Evolutionary conservation across 2,329 filamentous ascomycete species (phyloP), one percentile per base, ranked within the genome.

Genomic region (Colletotrichum viniferum): DNA sequence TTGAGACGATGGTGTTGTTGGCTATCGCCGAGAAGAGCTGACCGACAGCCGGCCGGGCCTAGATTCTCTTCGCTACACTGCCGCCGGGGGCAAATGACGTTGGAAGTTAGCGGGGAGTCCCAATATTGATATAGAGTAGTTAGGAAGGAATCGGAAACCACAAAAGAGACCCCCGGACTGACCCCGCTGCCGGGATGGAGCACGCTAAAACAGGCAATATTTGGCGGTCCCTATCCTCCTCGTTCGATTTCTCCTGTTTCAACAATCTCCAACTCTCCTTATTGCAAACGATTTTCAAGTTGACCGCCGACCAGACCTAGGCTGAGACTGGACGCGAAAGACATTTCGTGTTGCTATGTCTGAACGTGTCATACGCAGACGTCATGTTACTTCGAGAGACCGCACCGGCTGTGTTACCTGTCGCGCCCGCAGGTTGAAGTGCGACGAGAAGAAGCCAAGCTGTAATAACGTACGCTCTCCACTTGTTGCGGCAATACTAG

Each of bases 351-450:
- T 58, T 13, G 55, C 34, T 36, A 69, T 69, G 55, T 24, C 66
- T 7, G 66, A 69, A 13, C 52, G 55, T 24, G 66, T 69, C 24
- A 60, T 61, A 60, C 69, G 69, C 14, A 67, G 52, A 30, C 69
- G 69, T 24, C 67, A 72, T 60, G 69, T 72, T 18, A 72, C 69
- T 14, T 38, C 69, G 1, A 63, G 69, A 10, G 55, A 67, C 12
- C 69, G 69, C 34, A 68, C 69, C 21, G 62, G 69, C 63, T 72
- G 69, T 36, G 52, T 72, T 5, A 72, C 69, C 0, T 87, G 86
- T 70, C 81, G 86, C 24, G 83, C 85, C 4, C 80, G 86, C 56
- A 83, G 85, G 77, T 86, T 85, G 4, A 87, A 87, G 71, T 87
- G 86, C 78, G 86, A 87, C 70, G 86, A 87, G 67, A 82, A 79